A percentile compares a stretch with the other conserved stretches of the same genome.
Evolutionary conservation across 257 asterid genomes (phyloP).

Genomic region (Asclepias syriaca): DNA sequence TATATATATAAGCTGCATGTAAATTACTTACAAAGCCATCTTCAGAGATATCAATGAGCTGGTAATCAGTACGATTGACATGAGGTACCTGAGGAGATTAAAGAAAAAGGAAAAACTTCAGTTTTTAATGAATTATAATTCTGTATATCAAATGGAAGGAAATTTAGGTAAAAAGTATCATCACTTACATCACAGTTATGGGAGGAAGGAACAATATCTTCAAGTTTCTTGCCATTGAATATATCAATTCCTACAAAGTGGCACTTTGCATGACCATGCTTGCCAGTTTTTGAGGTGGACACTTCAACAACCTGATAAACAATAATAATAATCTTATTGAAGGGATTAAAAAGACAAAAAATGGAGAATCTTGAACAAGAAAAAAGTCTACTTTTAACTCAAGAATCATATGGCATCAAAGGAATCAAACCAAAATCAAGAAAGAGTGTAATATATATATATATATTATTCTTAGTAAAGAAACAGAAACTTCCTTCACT

Average conservation of each 20-base stretch:
- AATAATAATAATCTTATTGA: background rate
- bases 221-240: slow-evolving; percentile 48
- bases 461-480: too few species aligned
- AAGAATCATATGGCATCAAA: background rate
- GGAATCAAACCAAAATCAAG: background rate
- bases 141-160: background rate
- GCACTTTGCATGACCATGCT: slow-evolving; percentile 57
- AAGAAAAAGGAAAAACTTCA: background rate
- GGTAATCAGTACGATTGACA: slow-evolving; percentile 46
- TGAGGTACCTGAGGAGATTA: slow-evolving; percentile 35
- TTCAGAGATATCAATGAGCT: slow-evolving; percentile 69
- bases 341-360: background rate
- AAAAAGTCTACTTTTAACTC: background rate
- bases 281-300: slow-evolving; percentile 55
- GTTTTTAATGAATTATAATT: background rate
- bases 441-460: too few species aligned
- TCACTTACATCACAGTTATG: slow-evolving; percentile 46
- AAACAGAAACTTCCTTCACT: background rate
- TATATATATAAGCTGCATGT: too few species aligned
- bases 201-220: slow-evolving; percentile 49
- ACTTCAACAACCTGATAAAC: slow-evolving; percentile 48
- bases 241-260: slow-evolving; percentile 52
- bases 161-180: background rate
- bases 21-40: slow-evolving; percentile 72
- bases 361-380: too few species aligned